These are phyloP conservation scores for Manihot esculenta DNA, from an alignment of 441 rosid genomes.

Conservation along the genomic window DNA sequence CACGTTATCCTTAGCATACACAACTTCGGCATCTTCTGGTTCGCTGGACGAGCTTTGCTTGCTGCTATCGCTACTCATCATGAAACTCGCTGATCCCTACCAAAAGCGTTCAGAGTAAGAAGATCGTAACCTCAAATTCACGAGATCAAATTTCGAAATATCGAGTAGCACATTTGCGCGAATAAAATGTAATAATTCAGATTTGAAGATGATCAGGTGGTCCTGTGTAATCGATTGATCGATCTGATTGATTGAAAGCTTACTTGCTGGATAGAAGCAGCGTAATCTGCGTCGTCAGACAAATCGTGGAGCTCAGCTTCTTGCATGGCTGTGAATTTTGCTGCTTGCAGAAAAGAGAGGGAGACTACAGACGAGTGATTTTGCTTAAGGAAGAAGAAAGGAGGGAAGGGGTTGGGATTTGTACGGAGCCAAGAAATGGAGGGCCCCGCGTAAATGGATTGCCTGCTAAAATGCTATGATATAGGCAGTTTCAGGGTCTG, in stretches of 20 bases:
- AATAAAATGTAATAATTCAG: background rate
- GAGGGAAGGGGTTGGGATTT: background rate
- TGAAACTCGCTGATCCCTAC: slow-evolving; percentile 74
- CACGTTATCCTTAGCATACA: slow-evolving; percentile 76
- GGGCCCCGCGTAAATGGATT: slow-evolving; percentile 9
- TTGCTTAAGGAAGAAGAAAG: slow-evolving; percentile 39
- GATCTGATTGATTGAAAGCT: slow-evolving; percentile 9
- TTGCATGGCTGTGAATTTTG: slow-evolving; percentile 48
- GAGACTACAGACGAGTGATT: slow-evolving; percentile 11
- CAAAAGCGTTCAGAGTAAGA: background rate
- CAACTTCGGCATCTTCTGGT: slow-evolving; percentile 69
- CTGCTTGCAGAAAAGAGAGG: background rate
- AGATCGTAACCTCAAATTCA: background rate
- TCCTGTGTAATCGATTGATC: background rate
- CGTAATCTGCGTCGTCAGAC: slow-evolving; percentile 98
- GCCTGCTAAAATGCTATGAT: background rate
- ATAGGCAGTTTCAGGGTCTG: background rate
- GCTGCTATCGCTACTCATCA: slow-evolving; percentile 60
- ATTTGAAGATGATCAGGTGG: background rate
- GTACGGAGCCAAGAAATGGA: background rate
- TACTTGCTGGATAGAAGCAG: slow-evolving; percentile 84
- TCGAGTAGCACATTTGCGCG: background rate
- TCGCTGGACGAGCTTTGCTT: slow-evolving; percentile 60
- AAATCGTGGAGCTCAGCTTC: slow-evolving; percentile 83
- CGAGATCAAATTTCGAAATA: background rate